Conservation (phyloP, 1,284 basidiomycete species). For the Phaffia rhodozyma region DNA sequence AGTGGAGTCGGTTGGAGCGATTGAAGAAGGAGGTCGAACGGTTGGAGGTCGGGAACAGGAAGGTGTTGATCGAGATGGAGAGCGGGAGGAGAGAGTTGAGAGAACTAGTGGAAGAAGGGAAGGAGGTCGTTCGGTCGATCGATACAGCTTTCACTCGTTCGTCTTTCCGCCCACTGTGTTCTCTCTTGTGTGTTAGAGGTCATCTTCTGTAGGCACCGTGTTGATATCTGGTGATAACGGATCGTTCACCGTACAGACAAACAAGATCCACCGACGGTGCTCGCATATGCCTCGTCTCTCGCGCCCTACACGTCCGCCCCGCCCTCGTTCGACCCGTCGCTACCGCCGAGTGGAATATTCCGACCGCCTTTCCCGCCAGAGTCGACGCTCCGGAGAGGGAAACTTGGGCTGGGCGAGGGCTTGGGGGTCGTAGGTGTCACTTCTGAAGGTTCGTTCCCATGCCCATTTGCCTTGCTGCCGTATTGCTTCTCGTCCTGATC, state of each 20-base stretch:
- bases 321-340: neutral
- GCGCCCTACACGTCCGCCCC: conserved; percentile 17
- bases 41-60: conserved; percentile 1
- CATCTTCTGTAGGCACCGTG: neutral
- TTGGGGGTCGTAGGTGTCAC: conserved; percentile 8
- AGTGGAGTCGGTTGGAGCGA: conserved; percentile 5
- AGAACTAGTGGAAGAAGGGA: neutral
- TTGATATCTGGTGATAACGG: neutral
- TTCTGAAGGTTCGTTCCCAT: too few species aligned
- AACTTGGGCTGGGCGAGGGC: conserved; percentile 2
- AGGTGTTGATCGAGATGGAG: neutral
- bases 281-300: conserved; percentile 13
- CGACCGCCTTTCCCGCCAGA: conserved; percentile 18
- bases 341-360: neutral
- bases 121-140: neutral
- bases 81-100: conserved; percentile 1
- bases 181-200: too few species aligned
- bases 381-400: conserved; percentile 5
- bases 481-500: neutral
- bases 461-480: too few species aligned
- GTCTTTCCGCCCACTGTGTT: too few species aligned
- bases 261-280: neutral
- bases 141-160: neutral
- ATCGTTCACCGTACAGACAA: neutral
- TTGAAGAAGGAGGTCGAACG: conserved; percentile 9